phyloP scores from a whole-genome alignment of 495 filamentous ascomycete species.

The Geopyxis carbonaria region DNA sequence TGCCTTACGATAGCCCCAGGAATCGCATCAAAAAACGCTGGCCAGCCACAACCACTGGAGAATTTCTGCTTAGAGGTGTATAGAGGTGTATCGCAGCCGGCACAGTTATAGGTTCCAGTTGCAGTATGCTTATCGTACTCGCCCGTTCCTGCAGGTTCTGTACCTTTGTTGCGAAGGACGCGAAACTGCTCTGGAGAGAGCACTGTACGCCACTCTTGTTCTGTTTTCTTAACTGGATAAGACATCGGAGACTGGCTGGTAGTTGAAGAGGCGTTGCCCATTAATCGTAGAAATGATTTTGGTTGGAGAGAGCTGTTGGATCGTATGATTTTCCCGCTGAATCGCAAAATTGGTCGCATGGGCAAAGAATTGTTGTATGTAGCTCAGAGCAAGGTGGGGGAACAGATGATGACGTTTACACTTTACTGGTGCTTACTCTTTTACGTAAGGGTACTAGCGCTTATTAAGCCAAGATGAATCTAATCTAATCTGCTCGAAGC shows the following conservation, averaged over 20 bases:
- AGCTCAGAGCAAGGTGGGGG: no score
- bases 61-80: conserved; percentile 89
- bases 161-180: conserved; percentile 77
- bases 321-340: no score
- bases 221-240: conserved; percentile 59
- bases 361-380: no score
- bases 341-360: no score
- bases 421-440: no score
- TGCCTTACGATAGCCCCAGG: conserved; percentile 74
- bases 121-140: conserved; percentile 76
- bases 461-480: no score
- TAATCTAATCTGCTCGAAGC: no score
- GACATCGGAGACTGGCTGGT: conserved; percentile 39
- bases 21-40: conserved; percentile 86
- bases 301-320: no score
- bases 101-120: conserved; percentile 68
- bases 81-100: conserved; percentile 68
- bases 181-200: conserved; percentile 82
- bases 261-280: conserved; percentile 3
- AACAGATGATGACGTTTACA: no score
- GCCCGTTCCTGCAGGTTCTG: conserved; percentile 61
- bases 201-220: conserved; percentile 77
- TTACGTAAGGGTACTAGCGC: no score
- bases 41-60: conserved; percentile 92
- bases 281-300: conserved; percentile 1